Conservation (phyloP, 139 green algal species). For the Coelastrella sp. region DNA sequence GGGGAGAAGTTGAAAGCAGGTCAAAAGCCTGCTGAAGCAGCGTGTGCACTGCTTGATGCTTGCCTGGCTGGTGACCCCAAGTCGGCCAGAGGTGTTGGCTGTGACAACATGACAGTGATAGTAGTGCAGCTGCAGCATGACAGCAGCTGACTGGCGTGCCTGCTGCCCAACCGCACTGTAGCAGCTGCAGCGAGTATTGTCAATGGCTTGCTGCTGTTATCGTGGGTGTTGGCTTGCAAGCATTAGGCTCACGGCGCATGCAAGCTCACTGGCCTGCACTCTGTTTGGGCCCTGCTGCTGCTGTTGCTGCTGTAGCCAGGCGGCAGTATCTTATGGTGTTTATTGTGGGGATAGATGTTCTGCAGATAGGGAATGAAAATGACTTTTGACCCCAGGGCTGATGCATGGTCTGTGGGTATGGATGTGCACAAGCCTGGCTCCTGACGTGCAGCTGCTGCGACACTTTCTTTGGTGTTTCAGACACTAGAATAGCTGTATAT, state of each 20-base stretch:
- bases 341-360: no score
- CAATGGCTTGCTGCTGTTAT: slow-evolving; percentile 28
- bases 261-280: neutral
- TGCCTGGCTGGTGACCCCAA: slow-evolving; percentile 91
- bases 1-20: slow-evolving; percentile 66
- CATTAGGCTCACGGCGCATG: neutral
- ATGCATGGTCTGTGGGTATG: no score
- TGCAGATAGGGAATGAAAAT: no score
- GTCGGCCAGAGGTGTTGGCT: slow-evolving; percentile 87
- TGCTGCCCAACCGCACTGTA: slow-evolving; percentile 15
- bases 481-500: no score
- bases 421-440: no score
- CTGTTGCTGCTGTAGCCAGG: slow-evolving; percentile 4
- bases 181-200: neutral
- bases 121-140: slow-evolving; percentile 62
- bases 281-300: neutral
- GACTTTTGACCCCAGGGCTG: no score
- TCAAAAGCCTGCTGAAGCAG: slow-evolving; percentile 61
- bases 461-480: no score
- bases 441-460: no score
- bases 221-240: slow-evolving; percentile 36
- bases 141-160: slow-evolving; percentile 36
- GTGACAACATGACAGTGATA: slow-evolving; percentile 91
- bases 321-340: neutral
- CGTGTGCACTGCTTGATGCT: slow-evolving; percentile 83